phyloP scores from a whole-genome alignment of 352 stramenopile genomes.

The Halophytophthora polymorphica region DNA sequence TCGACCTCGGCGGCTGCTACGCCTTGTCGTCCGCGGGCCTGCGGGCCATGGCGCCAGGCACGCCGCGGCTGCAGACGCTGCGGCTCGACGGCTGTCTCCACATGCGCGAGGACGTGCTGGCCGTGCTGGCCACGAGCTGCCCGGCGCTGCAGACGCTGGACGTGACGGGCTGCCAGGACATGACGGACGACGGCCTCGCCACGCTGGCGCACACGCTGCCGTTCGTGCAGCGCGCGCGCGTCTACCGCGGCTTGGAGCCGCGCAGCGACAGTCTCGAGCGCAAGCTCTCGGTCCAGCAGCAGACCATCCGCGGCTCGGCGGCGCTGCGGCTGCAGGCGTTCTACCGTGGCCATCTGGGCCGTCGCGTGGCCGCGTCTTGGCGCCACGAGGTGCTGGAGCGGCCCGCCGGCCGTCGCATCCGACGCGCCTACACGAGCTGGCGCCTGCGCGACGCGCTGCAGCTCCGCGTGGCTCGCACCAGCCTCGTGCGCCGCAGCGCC shows the following conservation, averaged over 20 bases:
- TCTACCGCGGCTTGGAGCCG: conserved; percentile 64
- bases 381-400: conserved; percentile 48
- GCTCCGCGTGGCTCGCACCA: conserved; percentile 26
- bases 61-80: conserved; percentile 51
- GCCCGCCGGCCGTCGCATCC: conserved; percentile 47
- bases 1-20: conserved; percentile 68
- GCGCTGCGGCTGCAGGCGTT: conserved; percentile 68
- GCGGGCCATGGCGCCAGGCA: conserved; percentile 45
- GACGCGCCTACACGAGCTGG: conserved; percentile 47
- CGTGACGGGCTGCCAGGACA: conserved; percentile 71
- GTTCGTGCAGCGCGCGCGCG: conserved; percentile 51
- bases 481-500: conserved; percentile 27
- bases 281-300: conserved; percentile 74
- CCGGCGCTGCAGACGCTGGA: conserved; percentile 64
- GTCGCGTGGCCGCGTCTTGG: conserved; percentile 50
- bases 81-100: conserved; percentile 65
- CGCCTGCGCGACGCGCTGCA: conserved; percentile 39
- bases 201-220: conserved; percentile 71
- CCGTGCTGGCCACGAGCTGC: conserved; percentile 45
- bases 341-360: conserved; percentile 52
- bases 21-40: conserved; percentile 54
- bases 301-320: conserved; percentile 68
- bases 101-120: conserved; percentile 73
- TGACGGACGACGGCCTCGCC: conserved; percentile 64
- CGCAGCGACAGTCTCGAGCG: conserved; percentile 43